Conservation (phyloP, 257 asterid genomes). For the Coffea canephora region DNA sequence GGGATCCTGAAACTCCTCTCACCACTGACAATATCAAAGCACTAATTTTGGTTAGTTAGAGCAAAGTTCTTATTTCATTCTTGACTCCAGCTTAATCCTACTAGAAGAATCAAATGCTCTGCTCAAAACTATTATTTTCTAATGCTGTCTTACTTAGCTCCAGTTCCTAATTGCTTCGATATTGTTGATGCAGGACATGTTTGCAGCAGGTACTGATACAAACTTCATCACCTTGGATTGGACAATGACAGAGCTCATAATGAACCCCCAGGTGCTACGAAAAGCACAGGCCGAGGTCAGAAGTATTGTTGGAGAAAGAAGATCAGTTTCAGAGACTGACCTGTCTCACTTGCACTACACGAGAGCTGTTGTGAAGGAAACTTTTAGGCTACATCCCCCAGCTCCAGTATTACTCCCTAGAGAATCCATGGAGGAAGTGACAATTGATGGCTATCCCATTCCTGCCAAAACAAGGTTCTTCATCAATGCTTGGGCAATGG, state of each 20-base stretch:
- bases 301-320: conserved; percentile 32
- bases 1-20: conserved; percentile 37
- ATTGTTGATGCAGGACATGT: conserved; percentile 48
- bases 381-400: conserved; percentile 49
- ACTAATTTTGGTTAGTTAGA: conserved; percentile 43
- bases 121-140: background rate
- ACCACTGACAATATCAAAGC: conserved; percentile 66
- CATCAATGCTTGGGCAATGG: conserved; percentile 19
- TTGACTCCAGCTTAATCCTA: background rate
- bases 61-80: background rate
- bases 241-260: conserved; percentile 59
- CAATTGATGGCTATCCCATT: conserved; percentile 35
- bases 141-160: background rate
- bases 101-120: background rate
- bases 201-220: conserved; percentile 72
- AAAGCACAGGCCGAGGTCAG: conserved; percentile 50
- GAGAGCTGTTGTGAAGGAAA: conserved; percentile 25
- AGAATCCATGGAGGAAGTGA: conserved; percentile 43
- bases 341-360: conserved; percentile 40
- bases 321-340: conserved; percentile 39
- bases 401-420: conserved; percentile 55
- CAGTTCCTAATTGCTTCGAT: background rate
- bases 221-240: conserved; percentile 51
- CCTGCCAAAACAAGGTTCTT: conserved; percentile 45
- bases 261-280: conserved; percentile 36